Base-by-base conservation (phyloP, 2,329 filamentous ascomycete species). In the Monilinia laxa region DNA sequence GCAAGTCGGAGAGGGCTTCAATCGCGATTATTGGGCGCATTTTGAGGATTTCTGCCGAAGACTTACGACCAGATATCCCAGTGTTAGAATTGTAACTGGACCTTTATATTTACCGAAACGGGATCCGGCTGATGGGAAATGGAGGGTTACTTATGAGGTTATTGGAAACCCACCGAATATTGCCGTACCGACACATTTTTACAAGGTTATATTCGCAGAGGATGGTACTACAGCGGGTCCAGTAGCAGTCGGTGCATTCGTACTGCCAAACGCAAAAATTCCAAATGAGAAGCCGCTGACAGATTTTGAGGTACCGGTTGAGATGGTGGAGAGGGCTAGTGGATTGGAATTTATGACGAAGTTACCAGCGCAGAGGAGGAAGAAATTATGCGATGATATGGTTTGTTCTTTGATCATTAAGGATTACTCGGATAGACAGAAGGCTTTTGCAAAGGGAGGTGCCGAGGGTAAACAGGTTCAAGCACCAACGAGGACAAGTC, bases 1-100 rank as follows among this genome's bases (percentile, higher is more conserved):
- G 42, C 95, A 99, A 81, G 95, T 99, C 40, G 95, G 95, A 72
- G 92, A 97, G 77, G 95, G 95, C 68, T 99, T 99, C 84, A 99
- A 99, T 81, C 86, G 95, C 62, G 95, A 99, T 81, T 99, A 99
- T 85, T 99, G 95, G 95, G 91, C 95, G 49, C 95, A 99, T 78
- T 93, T 99, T 72, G 95, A 99, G 81, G 94, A 97, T 76, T 99
- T 98, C 76, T 97, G 94, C 80, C 87, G 95, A 12, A 83, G 92
- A 23, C 82, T 99, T 71, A 94, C 93, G 0, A 80, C 82, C 57
- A 84, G 82, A 64, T 99, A 97, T 76, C 93, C 94, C 0, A 90
- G 86, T 53, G 94, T 99, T 35, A 85, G 95, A 69, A 89, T 98
- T 72, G 92, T 97, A 66, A 99, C 95, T 0, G 95, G 95, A 0